These are phyloP conservation scores for Solanum stenotomum DNA, from an alignment of 257 asterid genomes.

Conservation along the genomic window DNA sequence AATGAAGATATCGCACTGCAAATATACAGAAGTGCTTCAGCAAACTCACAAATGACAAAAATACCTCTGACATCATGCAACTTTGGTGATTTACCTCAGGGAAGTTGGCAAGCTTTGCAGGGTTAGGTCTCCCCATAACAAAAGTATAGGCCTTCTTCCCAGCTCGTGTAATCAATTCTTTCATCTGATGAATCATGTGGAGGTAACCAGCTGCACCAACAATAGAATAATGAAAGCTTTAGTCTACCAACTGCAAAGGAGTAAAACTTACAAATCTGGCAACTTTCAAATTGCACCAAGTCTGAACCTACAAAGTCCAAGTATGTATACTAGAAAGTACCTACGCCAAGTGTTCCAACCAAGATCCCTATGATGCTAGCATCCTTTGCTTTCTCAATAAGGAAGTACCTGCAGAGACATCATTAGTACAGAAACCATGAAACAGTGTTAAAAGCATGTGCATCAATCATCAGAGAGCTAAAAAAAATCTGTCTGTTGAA, in stretches of 20 bases:
- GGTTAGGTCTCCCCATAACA: slow-evolving; percentile 96
- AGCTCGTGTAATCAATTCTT: slow-evolving; percentile 63
- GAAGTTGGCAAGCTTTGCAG: slow-evolving; percentile 93
- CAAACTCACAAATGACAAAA: background rate
- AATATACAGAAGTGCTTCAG: slow-evolving; percentile 5
- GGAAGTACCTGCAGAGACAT: slow-evolving; percentile 59
- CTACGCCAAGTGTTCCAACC: slow-evolving; percentile 98
- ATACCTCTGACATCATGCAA: background rate
- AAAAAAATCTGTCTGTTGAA: background rate
- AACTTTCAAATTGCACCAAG: background rate
- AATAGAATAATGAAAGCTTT: background rate
- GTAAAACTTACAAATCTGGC: background rate
- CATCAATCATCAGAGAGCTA: background rate
- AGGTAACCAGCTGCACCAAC: slow-evolving; percentile 80
- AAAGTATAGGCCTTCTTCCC: slow-evolving; percentile 88
- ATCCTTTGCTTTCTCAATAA: slow-evolving; percentile 94
- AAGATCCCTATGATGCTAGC: slow-evolving; percentile 90
- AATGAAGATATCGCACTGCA: slow-evolving; percentile 86
- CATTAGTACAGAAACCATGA: background rate
- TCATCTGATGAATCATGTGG: slow-evolving; percentile 79
- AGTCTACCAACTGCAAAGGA: background rate
- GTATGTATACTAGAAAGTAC: slow-evolving; percentile 21
- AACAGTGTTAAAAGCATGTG: background rate
- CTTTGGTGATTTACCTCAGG: slow-evolving; percentile 58
- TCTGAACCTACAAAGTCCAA: background rate